Conservation (phyloP, 306 rosid species). For the Dryas drummondii region DNA sequence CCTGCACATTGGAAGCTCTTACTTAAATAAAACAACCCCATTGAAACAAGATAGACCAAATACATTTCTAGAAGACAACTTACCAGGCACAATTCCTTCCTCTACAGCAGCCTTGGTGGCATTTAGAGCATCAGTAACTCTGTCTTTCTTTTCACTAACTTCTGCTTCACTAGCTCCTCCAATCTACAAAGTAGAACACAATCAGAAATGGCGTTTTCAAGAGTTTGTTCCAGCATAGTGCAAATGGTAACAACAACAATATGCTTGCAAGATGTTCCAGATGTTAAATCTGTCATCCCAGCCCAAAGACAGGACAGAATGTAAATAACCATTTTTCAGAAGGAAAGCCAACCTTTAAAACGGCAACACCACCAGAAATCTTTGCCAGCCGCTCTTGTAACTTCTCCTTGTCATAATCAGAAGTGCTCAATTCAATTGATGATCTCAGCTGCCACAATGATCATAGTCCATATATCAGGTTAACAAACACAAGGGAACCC, state of each 20-base stretch:
- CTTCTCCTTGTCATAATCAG: conserved; percentile 57
- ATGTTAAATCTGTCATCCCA: neutral
- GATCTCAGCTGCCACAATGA: conserved; percentile 45
- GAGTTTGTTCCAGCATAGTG: neutral
- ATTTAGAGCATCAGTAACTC: conserved; percentile 57
- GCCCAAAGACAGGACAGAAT: neutral
- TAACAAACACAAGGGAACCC: conserved; percentile 3
- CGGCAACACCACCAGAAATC: conserved; percentile 57
- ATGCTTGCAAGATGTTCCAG: neutral
- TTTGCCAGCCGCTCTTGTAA: conserved; percentile 48
- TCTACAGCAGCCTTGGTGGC: conserved; percentile 64
- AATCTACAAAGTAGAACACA: conserved; percentile 25
- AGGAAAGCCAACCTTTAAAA: conserved; percentile 38
- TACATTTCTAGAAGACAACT: neutral
- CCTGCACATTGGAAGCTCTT: conserved; percentile 27
- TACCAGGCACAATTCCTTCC: conserved; percentile 58
- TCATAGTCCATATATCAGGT: conserved; percentile 1
- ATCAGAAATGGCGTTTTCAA: neutral
- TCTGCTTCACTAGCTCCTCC: conserved; percentile 59
- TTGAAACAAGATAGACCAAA: conserved; percentile 4
- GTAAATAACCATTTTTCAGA: neutral
- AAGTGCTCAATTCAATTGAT: conserved; percentile 46
- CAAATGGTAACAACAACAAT: neutral
- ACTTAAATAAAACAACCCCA: neutral
- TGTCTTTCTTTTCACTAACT: conserved; percentile 56